phyloP scores from a whole-genome alignment of 2,329 filamentous ascomycete species.

The Trematosphaeria pertusa region DNA sequence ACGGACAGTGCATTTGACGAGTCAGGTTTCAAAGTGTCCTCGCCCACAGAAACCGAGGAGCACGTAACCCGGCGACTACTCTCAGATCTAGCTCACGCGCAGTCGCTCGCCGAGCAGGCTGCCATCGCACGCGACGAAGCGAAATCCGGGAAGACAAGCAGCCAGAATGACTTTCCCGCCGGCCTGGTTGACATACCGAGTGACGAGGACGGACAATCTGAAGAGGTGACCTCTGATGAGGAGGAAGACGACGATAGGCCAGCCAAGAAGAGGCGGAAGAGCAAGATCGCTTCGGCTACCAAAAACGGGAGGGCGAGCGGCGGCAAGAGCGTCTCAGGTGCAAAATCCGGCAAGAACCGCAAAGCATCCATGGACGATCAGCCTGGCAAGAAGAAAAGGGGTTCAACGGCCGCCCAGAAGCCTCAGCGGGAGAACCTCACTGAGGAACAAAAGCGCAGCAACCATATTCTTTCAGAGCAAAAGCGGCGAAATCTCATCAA shows the following conservation, averaged over 20 bases:
- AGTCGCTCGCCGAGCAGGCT: conserved; percentile 19
- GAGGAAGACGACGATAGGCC: conserved; percentile 28
- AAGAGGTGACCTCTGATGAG: conserved; percentile 29
- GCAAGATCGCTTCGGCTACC: conserved; percentile 9
- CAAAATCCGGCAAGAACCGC: conserved; percentile 28
- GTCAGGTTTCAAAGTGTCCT: conserved; percentile 32
- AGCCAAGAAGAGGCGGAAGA: conserved; percentile 35
- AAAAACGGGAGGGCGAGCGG: conserved; percentile 17
- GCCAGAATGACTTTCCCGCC: conserved; percentile 11
- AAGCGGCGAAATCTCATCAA: conserved; percentile 84
- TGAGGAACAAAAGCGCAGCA: conserved; percentile 82
- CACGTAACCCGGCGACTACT: conserved; percentile 34
- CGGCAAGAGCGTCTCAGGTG: conserved; percentile 23
- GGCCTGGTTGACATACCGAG: conserved; percentile 8
- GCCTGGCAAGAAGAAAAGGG: conserved; percentile 35
- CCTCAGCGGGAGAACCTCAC: conserved; percentile 65
- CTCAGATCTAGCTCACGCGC: conserved; percentile 28
- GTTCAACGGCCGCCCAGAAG: conserved; percentile 32
- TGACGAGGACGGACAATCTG: conserved; percentile 31
- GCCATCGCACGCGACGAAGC: conserved; percentile 14
- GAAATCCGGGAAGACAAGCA: conserved; percentile 14
- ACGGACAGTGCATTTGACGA: conserved; percentile 45
- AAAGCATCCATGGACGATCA: conserved; percentile 28
- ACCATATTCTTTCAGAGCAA: conserved; percentile 88
- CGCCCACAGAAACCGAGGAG: conserved; percentile 29